Evolutionary conservation across 306 rosid species (phyloP), one percentile per base, ranked within the genome.

Genomic region (Ammopiptanthus mongolicus): DNA sequence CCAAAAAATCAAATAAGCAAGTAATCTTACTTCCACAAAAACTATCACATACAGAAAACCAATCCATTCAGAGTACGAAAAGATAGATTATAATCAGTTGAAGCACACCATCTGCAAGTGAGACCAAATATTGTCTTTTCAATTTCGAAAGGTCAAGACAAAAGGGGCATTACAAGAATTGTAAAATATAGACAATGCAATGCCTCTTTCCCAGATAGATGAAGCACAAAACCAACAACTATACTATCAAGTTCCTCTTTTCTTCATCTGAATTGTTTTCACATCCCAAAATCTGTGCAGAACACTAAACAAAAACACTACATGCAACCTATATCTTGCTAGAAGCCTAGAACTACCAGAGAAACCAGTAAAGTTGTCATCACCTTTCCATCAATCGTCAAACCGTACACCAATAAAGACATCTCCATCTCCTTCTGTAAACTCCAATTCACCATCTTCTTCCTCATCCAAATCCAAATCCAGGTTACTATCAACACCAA

Each of bases 351-450:
- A 60, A 61, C 76, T 77, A 78, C 15, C 63, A 69, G 52, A 69
- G 25, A 39, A 57, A 73, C 55, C 7, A 79, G 8, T 33, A 5
- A 57, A 66, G 33, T 13, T 44, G 0, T 21, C 52, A 51, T 56
- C 68, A 82, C 73, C 83, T 44, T 64, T 28, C 47, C 21, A 57
- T 69, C 34, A 70, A 10, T 31, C 15, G 2, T 70, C 8, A 11
- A 12, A 76, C 60, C 57, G 17, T 22, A 84, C 47, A 19, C 85
- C 87, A 68, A 80, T 76, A 59, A 41, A 83, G 31, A 77, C 62
- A 79, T 84, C 97, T 74, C 44, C 89, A 57, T 80, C 78, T 5
- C 66, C 88, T 17, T 66, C 88, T 1, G 76, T 71, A 61, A 55
- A 78, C 80, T 82, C 81, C 87, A 86, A 73, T 28, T 75, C 83